A percentile compares a stretch with the other conserved stretches of the same genome.
Evolutionary conservation across 495 filamentous ascomycete genomes (phyloP).

Genomic region (Tuber melanosporum): DNA sequence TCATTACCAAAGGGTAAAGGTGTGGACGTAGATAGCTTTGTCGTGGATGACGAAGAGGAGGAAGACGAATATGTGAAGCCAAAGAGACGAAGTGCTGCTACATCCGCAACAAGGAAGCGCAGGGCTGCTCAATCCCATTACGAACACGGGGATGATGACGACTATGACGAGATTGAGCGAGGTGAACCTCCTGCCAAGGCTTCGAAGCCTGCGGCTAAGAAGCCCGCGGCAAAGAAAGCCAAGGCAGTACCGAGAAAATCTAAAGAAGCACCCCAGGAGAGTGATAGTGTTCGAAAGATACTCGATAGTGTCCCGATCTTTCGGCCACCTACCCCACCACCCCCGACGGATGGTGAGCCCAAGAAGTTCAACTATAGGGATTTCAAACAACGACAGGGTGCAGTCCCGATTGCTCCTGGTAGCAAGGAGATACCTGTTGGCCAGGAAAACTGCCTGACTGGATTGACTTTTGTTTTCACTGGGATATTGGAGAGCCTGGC

Average conservation of each 20-base stretch:
- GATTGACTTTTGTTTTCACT: conserved; percentile 96
- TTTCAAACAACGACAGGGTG: conserved; percentile 52
- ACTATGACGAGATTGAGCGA: conserved; percentile 47
- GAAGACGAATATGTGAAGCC: conserved; percentile 27
- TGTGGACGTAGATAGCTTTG: not conserved
- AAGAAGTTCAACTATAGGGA: conserved; percentile 66
- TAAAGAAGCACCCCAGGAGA: conserved; percentile 56
- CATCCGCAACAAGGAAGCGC: conserved; percentile 49
- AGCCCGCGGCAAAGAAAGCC: conserved; percentile 56
- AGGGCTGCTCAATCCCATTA: conserved; percentile 43
- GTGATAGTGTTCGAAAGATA: conserved; percentile 66
- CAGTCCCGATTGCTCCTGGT: conserved; percentile 55
- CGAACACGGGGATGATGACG: conserved; percentile 42
- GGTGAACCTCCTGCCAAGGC: conserved; percentile 45
- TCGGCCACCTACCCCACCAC: conserved; percentile 72
- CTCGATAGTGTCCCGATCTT: conserved; percentile 80
- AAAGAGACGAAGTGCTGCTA: conserved; percentile 45
- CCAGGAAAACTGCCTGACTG: conserved; percentile 81
- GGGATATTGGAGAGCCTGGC: conserved; percentile 71
- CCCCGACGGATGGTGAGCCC: conserved; percentile 48
- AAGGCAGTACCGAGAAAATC: conserved; percentile 56
- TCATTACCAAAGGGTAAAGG: conserved; percentile 43
- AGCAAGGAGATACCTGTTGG: conserved; percentile 71
- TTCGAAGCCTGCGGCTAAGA: conserved; percentile 60
- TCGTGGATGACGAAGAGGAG: conserved; percentile 19